Evolutionary conservation across 257 asterid species (phyloP).

Genomic region (Solanum stenotomum): DNA sequence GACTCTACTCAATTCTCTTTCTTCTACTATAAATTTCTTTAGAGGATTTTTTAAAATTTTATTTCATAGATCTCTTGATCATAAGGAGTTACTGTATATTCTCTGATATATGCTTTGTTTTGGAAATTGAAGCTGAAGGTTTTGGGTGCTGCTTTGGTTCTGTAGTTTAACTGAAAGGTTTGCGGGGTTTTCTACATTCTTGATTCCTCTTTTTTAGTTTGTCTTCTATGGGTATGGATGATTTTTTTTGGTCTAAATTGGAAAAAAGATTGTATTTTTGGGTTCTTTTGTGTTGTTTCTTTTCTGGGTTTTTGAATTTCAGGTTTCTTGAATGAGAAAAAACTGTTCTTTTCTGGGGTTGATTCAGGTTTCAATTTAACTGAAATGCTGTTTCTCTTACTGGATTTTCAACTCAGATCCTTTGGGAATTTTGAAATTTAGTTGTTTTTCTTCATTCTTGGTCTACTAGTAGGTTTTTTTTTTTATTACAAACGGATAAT

Average conservation of each 20-base stretch:
- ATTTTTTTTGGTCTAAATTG: neutral
- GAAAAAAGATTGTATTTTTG: neutral
- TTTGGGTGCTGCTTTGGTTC: neutral
- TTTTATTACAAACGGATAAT: neutral
- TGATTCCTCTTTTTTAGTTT: neutral
- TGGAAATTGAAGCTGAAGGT: neutral
- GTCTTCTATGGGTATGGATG: neutral
- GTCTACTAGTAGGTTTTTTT: neutral
- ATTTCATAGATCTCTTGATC: neutral
- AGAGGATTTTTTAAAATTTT: neutral
- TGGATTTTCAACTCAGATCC: neutral
- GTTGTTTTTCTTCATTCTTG: neutral
- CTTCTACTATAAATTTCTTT: neutral
- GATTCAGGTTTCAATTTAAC: neutral
- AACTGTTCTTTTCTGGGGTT: neutral
- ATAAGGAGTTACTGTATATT: neutral
- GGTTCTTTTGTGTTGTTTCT: neutral
- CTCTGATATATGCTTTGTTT: neutral
- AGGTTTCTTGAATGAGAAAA: neutral
- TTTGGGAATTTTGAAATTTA: neutral
- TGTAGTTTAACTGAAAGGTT: neutral
- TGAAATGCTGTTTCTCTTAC: neutral
- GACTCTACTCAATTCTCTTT: neutral
- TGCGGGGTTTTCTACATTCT: neutral
- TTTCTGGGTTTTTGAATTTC: neutral